Evolutionary conservation across 164 flowering plant genomes (phyloP).

Genomic region (Piper betle): DNA sequence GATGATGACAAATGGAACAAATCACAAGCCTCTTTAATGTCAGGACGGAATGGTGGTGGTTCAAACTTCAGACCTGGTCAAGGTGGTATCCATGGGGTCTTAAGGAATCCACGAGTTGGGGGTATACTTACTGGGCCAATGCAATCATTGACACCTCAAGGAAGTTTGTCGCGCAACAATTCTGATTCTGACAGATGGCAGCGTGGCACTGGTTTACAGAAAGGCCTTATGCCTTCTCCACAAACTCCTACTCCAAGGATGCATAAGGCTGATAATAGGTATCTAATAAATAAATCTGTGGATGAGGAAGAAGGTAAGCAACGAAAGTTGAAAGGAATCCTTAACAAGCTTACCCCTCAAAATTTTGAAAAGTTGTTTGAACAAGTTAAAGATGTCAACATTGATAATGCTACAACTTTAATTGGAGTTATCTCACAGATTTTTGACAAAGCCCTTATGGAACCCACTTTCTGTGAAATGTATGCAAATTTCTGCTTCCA

Average conservation of each 20-base stretch:
- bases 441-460: constrained; percentile 80
- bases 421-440: constrained; percentile 73
- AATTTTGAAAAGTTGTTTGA: constrained; percentile 73
- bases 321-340: constrained; percentile 58
- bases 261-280: constrained; percentile 79
- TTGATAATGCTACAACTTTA: constrained; percentile 56
- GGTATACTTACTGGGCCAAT: constrained; percentile 66
- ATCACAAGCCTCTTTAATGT: constrained; percentile 25
- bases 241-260: constrained; percentile 43
- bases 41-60: constrained; percentile 33
- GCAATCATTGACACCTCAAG: constrained; percentile 32
- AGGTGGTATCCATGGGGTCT: constrained; percentile 64
- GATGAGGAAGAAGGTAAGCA: constrained; percentile 71
- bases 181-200: constrained; percentile 59
- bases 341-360: constrained; percentile 84
- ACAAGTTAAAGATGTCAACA: constrained; percentile 77
- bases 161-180: constrained; percentile 40
- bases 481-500: constrained; percentile 70
- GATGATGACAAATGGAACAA: constrained; percentile 83
- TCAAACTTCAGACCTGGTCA: constrained; percentile 50
- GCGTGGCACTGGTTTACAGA: constrained; percentile 29
- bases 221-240: constrained; percentile 66
- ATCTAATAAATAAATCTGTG: constrained; percentile 61
- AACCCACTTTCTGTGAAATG: constrained; percentile 93
- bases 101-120: constrained; percentile 50